These are phyloP conservation scores for Larix sibirica DNA, from an alignment of 83 land plant species.

Conservation along the genomic window DNA sequence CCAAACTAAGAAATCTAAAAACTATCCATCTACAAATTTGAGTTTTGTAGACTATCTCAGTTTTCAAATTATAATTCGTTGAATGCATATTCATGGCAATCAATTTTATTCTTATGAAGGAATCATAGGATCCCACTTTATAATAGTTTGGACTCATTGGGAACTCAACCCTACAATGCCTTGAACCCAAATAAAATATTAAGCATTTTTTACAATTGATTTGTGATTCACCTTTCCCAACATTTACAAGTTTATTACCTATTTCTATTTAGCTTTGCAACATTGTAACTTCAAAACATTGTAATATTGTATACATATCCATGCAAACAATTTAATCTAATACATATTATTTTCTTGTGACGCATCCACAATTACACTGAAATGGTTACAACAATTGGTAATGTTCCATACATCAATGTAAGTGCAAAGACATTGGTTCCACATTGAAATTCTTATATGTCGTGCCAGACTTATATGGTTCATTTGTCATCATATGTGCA, in stretches of 20 bases:
- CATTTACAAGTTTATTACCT: background rate
- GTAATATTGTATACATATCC: background rate
- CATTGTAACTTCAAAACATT: background rate
- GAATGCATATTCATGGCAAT: too few species aligned
- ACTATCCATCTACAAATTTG: too few species aligned
- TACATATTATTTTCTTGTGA: background rate
- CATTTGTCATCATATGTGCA: slow-evolving; percentile 45
- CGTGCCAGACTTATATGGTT: slow-evolving; percentile 21
- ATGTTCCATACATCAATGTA: slow-evolving; percentile 7
- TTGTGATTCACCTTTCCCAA: background rate
- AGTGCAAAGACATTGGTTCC: background rate
- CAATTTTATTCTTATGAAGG: too few species aligned
- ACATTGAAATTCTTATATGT: background rate
- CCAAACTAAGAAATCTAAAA: too few species aligned
- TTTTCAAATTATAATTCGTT: too few species aligned
- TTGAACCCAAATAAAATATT: background rate
- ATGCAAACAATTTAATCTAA: background rate
- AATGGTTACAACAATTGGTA: background rate
- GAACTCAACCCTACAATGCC: background rate
- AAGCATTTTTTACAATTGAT: background rate
- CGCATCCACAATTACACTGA: background rate
- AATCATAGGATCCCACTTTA: too few species aligned
- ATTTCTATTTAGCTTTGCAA: background rate
- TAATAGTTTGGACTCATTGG: too few species aligned
- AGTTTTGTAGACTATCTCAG: too few species aligned